These are phyloP conservation scores for Periglandula ipomoeae DNA, from an alignment of 2,329 filamentous ascomycete genomes.

Conservation along the genomic window DNA sequence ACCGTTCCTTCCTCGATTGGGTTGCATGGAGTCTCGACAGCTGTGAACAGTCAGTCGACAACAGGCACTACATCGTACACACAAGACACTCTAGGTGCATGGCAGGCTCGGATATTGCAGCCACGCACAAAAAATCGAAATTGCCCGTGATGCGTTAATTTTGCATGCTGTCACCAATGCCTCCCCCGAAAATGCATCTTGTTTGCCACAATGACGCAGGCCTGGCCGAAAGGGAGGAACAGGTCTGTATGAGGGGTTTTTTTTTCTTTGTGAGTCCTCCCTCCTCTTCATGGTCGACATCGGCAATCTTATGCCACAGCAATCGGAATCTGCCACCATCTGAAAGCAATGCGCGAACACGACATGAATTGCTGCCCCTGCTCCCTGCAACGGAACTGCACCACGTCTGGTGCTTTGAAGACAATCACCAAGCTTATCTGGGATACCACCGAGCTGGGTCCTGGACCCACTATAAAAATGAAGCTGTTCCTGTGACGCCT, in stretches of 20 bases:
- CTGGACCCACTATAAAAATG: neutral
- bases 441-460: neutral
- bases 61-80: too few species aligned
- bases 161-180: neutral
- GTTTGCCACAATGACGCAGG: neutral
- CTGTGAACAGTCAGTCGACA: too few species aligned
- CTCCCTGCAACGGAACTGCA: neutral
- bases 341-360: neutral
- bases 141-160: neutral
- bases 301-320: neutral
- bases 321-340: neutral
- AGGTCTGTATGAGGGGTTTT: neutral
- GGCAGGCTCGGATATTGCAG: neutral
- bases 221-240: neutral
- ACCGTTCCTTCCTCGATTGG: too few species aligned
- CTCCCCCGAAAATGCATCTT: neutral
- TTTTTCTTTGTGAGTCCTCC: neutral
- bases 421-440: neutral
- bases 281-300: neutral
- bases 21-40: too few species aligned
- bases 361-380: conserved; percentile 1
- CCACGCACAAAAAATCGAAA: neutral
- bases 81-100: neutral
- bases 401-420: neutral
- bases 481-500: conserved; percentile 4